Evolutionary conservation across 192 early-diverging fungal genomes (phyloP).

Genomic region (Coemansia nantahalensis): DNA sequence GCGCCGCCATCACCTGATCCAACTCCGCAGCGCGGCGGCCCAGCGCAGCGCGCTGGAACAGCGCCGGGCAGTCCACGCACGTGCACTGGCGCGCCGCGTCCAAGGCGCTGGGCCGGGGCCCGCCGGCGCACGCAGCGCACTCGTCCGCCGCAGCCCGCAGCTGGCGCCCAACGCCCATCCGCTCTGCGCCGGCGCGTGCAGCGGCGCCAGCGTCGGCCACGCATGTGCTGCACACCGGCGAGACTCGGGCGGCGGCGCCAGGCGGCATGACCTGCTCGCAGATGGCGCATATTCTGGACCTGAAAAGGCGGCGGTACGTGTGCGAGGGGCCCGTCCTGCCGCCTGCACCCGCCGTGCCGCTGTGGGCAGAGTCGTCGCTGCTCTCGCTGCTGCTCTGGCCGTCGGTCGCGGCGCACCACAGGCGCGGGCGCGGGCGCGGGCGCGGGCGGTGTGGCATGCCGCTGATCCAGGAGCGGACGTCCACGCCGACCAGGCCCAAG

Average conservation of each 20-base stretch:
- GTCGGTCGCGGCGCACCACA: conserved; percentile 7
- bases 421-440: conserved; percentile 7
- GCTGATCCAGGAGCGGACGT: conserved; percentile 39
- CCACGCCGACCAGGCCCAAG: conserved; percentile 75
- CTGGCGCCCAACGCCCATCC: conserved; percentile 2
- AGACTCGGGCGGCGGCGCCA: conserved; percentile 2
- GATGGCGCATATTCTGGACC: conserved; percentile 26
- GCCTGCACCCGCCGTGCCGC: not conserved
- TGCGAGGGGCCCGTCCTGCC: conserved; percentile 6
- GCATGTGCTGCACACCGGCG: conserved; percentile 16
- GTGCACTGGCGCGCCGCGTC: conserved; percentile 30
- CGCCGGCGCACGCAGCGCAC: conserved; percentile 28
- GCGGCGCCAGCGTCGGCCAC: conserved; percentile 8
- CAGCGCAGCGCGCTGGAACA: conserved; percentile 23
- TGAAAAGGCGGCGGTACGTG: conserved; percentile 44
- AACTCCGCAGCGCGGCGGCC: conserved; percentile 17
- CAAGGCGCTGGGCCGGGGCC: conserved; percentile 26
- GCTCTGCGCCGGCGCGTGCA: conserved; percentile 8
- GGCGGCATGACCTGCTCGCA: conserved; percentile 18
- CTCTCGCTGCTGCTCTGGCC: conserved; percentile 1
- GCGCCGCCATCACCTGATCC: conserved; percentile 6
- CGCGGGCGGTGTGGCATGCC: conserved; percentile 30
- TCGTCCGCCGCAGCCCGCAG: conserved; percentile 12
- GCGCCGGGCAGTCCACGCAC: conserved; percentile 30
- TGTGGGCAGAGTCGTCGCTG: not conserved